Evolutionary conservation across 495 filamentous ascomycete species (phyloP).

Genomic region (Neurospora sp.): DNA sequence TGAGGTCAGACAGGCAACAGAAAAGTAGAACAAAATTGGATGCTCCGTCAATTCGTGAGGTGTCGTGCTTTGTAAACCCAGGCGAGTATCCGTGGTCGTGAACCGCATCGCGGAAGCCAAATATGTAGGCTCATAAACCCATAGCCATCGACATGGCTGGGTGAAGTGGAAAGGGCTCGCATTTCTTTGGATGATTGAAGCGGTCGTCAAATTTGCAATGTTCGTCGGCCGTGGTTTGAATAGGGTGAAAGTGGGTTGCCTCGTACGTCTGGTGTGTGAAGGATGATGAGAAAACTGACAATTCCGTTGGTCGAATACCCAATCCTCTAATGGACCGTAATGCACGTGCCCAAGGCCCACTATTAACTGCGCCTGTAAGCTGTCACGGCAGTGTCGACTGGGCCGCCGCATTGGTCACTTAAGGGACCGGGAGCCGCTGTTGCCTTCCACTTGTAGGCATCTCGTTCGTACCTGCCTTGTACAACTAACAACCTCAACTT

Average conservation of each 20-base stretch:
- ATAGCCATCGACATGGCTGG: not conserved
- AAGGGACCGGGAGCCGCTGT: not conserved
- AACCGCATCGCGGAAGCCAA: not conserved
- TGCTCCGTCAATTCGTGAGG: not conserved
- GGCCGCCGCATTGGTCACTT: not conserved
- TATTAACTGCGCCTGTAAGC: not conserved
- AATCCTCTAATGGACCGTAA: not conserved
- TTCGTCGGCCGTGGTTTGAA: not conserved
- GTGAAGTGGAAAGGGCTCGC: not conserved
- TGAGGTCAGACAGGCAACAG: not conserved
- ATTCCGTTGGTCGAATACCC: not conserved
- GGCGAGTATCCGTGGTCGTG: not conserved
- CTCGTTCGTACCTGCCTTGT: not conserved
- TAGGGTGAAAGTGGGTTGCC: not conserved
- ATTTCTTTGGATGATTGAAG: not conserved
- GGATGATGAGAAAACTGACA: not conserved
- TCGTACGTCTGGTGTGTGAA: not conserved
- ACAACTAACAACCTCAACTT: not conserved
- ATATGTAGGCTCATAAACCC: not conserved
- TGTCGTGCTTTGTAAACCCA: not conserved
- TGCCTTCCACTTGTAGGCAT: not conserved
- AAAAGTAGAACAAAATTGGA: not conserved
- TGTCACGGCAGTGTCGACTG: not conserved
- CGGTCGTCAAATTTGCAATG: not conserved
- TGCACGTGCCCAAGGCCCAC: not conserved